Evolutionary conservation across 495 filamentous ascomycete genomes (phyloP), one percentile per base, ranked within the genome.

Genomic region (Daldinia decipiens): DNA sequence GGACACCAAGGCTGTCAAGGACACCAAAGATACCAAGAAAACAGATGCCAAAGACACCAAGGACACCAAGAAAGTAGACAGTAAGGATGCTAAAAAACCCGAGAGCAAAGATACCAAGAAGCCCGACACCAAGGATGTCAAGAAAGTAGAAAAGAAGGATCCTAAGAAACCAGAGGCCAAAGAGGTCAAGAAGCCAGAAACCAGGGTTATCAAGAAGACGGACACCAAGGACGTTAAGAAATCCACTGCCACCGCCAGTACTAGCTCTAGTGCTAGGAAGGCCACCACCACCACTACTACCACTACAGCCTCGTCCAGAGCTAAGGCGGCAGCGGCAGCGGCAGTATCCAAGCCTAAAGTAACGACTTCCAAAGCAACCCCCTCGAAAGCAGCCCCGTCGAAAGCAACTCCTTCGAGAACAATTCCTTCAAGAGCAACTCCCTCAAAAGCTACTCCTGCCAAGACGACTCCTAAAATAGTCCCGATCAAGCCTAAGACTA

Each of bases 1-100:
- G 24, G 24, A 52, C 11, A 3, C 1, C 29, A 82, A 79, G 59
- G 78, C 74, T n/a, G 74, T 74, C 24, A 79, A 75, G 26, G 26
- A 31, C n/a, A 12, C 43, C 9, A 24, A 57, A 0, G 36, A 39
- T 26, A 19, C 4, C 1, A 58, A 61, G 27, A 34, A 34, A 11
- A 34, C 32, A 3, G 51, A 56, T 31, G 26, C 19, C n/a, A 53
- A 68, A 29, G 43, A 38, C 26, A 32, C 27, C 34, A 67, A 55
- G 56, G 64, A 21, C 51, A 57, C 39, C 27, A 52, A 50, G 51
- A 53, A 58, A 72, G 39, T 34, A 40, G 43, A 73, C 34, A 13
- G 62, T 0, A 45, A 66, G 34, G 51, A 55, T 13, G 52, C n/a
- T 5, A 34, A 55, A 31, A 34, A 55, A 34, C 12, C 27, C 8